These are phyloP conservation scores for Ustilago xerochloae DNA, from an alignment of 1,284 basidiomycete species.

Conservation along the genomic window DNA sequence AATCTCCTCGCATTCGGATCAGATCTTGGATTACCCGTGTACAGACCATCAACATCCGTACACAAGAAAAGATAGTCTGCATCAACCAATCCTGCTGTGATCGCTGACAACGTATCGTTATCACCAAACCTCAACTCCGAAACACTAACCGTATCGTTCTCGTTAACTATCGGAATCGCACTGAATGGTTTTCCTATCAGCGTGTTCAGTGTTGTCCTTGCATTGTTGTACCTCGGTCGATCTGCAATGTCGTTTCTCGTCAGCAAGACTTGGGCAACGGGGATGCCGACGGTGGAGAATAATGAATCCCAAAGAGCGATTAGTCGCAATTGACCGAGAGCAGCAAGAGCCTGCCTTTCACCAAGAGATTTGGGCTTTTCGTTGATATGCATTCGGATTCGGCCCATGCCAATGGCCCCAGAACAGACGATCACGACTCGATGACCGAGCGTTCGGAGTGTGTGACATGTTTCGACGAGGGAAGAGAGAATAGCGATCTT, in stretches of 20 bases:
- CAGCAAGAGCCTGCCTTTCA: constrained; percentile 94
- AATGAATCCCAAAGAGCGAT: constrained; percentile 97
- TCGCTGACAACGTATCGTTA: constrained; percentile 96
- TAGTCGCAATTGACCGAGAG: constrained; percentile 93
- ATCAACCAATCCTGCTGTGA: constrained; percentile 95
- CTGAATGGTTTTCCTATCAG: constrained; percentile 55
- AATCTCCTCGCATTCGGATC: constrained; percentile 85
- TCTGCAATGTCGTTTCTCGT: constrained; percentile 97
- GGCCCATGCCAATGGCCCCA: constrained; percentile 93
- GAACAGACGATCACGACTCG: constrained; percentile 94
- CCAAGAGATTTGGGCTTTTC: constrained; percentile 84
- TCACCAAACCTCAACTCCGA: constrained; percentile 98
- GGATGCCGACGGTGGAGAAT: constrained; percentile 90
- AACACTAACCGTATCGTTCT: constrained; percentile 67
- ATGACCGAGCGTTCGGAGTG: constrained; percentile 83
- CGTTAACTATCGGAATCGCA: constrained; percentile 67
- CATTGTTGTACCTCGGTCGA: constrained; percentile 65
- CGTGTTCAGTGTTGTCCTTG: constrained; percentile 61
- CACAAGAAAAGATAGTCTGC: constrained; percentile 96
- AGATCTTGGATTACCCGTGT: constrained; percentile 92
- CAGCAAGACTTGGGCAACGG: constrained; percentile 92
- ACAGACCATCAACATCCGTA: constrained; percentile 96
- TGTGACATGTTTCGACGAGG: constrained; percentile 88
- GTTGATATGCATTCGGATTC: constrained; percentile 87
- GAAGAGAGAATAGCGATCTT: constrained; percentile 89